These are phyloP conservation scores for Lepiota brunneoincarnata DNA, from an alignment of 768 basidiomycete species.

Conservation along the genomic window DNA sequence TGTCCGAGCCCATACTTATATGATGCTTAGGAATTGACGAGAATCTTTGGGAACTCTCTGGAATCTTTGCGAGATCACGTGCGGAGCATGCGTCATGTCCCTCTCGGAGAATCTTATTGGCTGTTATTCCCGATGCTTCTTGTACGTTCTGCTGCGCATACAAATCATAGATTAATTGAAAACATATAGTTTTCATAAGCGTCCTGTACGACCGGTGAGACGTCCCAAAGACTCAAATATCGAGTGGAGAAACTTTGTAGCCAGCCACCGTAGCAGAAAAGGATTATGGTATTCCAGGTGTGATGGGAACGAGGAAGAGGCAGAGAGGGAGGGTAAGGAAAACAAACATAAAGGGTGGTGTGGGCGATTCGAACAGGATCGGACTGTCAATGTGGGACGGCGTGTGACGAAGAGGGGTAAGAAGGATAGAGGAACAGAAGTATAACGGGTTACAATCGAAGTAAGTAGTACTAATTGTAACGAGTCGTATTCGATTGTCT, in stretches of 20 bases:
- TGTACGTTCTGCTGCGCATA: not conserved
- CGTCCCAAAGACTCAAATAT: constrained; percentile 12
- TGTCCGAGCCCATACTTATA: constrained; percentile 31
- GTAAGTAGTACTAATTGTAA: constrained; percentile 11
- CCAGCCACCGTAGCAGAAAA: not conserved
- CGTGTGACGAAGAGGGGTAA: not conserved
- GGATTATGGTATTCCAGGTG: constrained; percentile 6
- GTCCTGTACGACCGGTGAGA: constrained; percentile 3
- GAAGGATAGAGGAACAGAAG: not conserved
- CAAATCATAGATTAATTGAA: too few relatives aligned
- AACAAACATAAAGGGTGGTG: not conserved
- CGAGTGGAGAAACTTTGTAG: constrained; percentile 1
- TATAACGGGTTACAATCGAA: constrained; percentile 11
- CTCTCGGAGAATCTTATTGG: not conserved
- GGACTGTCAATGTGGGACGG: not conserved
- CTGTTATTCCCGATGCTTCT: constrained; percentile 17
- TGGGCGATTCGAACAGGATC: constrained; percentile 1
- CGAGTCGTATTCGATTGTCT: constrained; percentile 14
- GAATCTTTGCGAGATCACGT: constrained; percentile 41
- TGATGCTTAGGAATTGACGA: constrained; percentile 36
- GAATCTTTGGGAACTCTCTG: constrained; percentile 45
- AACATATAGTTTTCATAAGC: constrained; percentile 7
- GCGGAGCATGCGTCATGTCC: constrained; percentile 22
- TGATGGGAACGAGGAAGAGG: constrained; percentile 10
- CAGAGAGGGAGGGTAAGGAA: constrained; percentile 8